Evolutionary conservation across 2,329 filamentous ascomycete species (phyloP), one percentile per base, ranked within the genome.

Genomic region (Trichoderma koningiopsis): DNA sequence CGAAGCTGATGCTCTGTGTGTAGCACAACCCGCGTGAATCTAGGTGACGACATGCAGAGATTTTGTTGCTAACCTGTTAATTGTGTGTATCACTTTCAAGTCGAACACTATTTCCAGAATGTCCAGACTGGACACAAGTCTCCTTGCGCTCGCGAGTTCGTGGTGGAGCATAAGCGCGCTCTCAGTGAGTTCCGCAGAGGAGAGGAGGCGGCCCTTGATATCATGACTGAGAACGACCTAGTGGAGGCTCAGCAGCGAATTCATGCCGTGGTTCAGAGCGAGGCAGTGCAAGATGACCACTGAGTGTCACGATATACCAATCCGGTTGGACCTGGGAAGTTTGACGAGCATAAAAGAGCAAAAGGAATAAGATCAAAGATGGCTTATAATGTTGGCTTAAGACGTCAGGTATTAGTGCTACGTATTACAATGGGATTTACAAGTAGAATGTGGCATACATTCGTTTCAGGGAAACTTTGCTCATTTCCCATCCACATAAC

Each of bases 101-200:
- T 82, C 53, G 83, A 84, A 72, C 82, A 84, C 59, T 83, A 80
- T 68, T 84, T 82, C 69, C 81, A 83, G 70, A 83, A 83, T 70
- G 74, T 81, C 29, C 78, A 79, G n/a, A 78, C 76, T 13, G 72
- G 78, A 2, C 75, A 77, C 31, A 73, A 73, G 27, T 83, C 82
- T 0, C 81, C 81, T 8, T 77, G 79, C 33, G 81, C 80, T 0
- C 70, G 67, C 2, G 35, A 67, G 16, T 82, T 79, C 64, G 76
- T 83, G 10, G 64, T 71, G 3, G 77, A 80, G 67, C 78, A 83
- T 68, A 73, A 74, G 29, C 59, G 68, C 19, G 68, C 76, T 19
- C 60, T 73, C 3, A 72, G 76, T 78, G 58, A 63, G 75, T 71
- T 22, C 13, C 29, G 24, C 59, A 57, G 52, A 14, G 13, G 49